phyloP scores from a whole-genome alignment of 2,329 filamentous ascomycete species.

The Stagonosporopsis rhizophila region DNA sequence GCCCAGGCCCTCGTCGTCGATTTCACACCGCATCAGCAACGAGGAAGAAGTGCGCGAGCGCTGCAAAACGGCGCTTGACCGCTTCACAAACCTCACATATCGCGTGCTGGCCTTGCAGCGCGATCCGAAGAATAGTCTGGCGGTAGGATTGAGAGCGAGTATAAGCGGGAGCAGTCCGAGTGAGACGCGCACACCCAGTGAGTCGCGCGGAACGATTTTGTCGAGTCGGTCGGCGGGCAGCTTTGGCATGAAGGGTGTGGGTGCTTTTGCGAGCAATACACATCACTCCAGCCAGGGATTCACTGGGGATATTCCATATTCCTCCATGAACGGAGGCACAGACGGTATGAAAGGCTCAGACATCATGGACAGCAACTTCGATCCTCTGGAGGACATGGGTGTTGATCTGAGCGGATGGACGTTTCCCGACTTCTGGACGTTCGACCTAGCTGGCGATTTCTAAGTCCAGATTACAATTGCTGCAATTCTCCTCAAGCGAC shows the following conservation, averaged over 20 bases:
- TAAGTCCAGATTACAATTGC: constrained; percentile 2
- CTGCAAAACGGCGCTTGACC: constrained; percentile 36
- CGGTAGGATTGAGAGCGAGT: constrained; percentile 27
- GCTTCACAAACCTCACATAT: constrained; percentile 37
- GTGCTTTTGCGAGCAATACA: background rate
- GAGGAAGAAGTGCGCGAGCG: constrained; percentile 31
- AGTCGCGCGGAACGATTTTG: constrained; percentile 5
- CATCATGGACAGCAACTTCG: constrained; percentile 22
- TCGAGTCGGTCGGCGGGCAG: constrained; percentile 18
- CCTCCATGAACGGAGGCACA: constrained; percentile 5
- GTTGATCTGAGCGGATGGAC: constrained; percentile 40
- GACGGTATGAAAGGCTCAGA: constrained; percentile 1
- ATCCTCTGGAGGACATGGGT: constrained; percentile 38
- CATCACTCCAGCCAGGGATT: background rate
- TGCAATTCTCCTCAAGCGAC: background rate
- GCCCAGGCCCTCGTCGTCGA: constrained; percentile 24
- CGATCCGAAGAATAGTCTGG: constrained; percentile 33
- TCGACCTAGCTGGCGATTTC: constrained; percentile 42
- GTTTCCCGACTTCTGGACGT: constrained; percentile 47
- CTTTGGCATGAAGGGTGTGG: constrained; percentile 1
- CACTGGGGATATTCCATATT: constrained; percentile 13
- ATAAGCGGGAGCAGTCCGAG: constrained; percentile 20
- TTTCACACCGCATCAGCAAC: constrained; percentile 16
- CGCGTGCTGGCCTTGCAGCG: constrained; percentile 42
- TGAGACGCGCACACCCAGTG: constrained; percentile 7